phyloP scores from a whole-genome alignment of 2,329 filamentous ascomycete species.

The Thyridium curvatum region DNA sequence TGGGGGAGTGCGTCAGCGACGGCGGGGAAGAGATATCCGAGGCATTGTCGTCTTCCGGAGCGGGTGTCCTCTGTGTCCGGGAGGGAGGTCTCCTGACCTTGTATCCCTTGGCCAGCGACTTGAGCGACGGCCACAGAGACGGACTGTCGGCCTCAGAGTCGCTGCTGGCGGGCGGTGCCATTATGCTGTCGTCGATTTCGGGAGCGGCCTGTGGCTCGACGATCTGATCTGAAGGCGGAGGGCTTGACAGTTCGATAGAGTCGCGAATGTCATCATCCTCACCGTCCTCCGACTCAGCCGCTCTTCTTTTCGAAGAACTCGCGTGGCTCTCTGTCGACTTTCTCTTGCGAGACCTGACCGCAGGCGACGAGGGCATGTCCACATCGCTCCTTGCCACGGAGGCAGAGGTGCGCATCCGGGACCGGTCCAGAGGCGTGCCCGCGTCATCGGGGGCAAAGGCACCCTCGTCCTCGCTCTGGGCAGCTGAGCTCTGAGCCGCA shows the following conservation, averaged over 20 bases:
- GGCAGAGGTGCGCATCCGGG: not conserved
- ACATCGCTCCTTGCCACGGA: too few species aligned
- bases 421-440: slow-evolving; percentile 15
- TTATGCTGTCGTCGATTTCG: slow-evolving; percentile 38
- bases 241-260: slow-evolving; percentile 15
- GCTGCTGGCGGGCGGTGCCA: slow-evolving; percentile 51
- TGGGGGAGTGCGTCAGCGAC: slow-evolving; percentile 61
- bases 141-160: slow-evolving; percentile 34
- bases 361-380: not conserved
- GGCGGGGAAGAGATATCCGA: slow-evolving; percentile 58
- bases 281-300: slow-evolving; percentile 11
- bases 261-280: slow-evolving; percentile 12
- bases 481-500: slow-evolving; percentile 13
- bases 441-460: slow-evolving; percentile 16
- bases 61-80: slow-evolving; percentile 26
- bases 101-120: slow-evolving; percentile 38
- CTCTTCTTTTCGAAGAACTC: slow-evolving; percentile 23
- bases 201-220: slow-evolving; percentile 25
- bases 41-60: slow-evolving; percentile 30
- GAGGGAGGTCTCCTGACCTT: slow-evolving; percentile 10
- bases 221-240: slow-evolving; percentile 2
- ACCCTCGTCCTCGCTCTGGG: slow-evolving; percentile 8
- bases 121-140: slow-evolving; percentile 45
- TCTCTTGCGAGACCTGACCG: slow-evolving; percentile 42
- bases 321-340: slow-evolving; percentile 44